Conservation (phyloP, 2,329 filamentous ascomycete genomes). For the Cadophora gregata region DNA sequence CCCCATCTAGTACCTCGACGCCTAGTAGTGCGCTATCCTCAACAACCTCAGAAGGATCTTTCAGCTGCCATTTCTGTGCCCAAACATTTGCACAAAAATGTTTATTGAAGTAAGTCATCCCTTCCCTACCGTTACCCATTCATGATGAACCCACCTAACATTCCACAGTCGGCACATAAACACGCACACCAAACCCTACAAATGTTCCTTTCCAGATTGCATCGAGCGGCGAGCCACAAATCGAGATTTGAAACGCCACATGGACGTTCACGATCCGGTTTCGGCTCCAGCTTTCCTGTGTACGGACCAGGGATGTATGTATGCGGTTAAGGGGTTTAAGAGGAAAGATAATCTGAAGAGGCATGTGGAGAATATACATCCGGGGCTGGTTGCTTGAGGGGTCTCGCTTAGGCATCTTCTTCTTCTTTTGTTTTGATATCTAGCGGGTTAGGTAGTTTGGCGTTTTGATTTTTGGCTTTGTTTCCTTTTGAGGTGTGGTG, state of each 20-base stretch:
- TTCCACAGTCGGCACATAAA: slow-evolving; percentile 11
- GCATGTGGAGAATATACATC: slow-evolving; percentile 18
- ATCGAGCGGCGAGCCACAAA: slow-evolving; percentile 5
- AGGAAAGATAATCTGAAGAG: slow-evolving; percentile 14
- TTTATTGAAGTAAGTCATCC: slow-evolving; percentile 6
- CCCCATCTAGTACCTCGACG: neutral
- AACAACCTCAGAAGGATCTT: neutral
- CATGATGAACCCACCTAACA: neutral
- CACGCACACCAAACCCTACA: slow-evolving; percentile 10
- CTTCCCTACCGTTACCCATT: no score
- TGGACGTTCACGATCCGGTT: slow-evolving; percentile 2
- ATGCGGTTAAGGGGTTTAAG: slow-evolving; percentile 1
- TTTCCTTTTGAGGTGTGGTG: neutral
- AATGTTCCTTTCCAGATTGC: neutral
- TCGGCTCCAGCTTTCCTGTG: slow-evolving; percentile 11
- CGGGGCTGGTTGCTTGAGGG: neutral
- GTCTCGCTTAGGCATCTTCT: neutral
- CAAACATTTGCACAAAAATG: slow-evolving; percentile 9
- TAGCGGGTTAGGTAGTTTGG: neutral
- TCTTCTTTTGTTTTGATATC: neutral
- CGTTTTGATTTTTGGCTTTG: neutral
- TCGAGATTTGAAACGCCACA: slow-evolving; percentile 10
- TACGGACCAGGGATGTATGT: neutral
- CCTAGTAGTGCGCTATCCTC: neutral
- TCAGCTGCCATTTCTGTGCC: neutral